Conservation (phyloP, 2,329 filamentous ascomycete species). For the Magnaporthales sp. region DNA sequence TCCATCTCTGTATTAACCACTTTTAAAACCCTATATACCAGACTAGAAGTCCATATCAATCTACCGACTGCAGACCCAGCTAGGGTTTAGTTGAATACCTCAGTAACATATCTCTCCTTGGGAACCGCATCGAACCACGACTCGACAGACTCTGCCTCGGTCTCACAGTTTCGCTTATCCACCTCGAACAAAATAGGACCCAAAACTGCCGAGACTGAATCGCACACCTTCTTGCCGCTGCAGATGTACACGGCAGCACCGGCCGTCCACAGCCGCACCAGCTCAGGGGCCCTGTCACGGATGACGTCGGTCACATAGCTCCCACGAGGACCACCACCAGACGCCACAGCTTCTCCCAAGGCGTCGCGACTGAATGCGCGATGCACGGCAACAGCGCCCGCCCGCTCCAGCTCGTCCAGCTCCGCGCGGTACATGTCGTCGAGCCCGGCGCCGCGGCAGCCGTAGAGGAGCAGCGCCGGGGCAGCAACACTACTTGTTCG, state of each 20-base stretch:
- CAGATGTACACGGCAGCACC: constrained; percentile 56
- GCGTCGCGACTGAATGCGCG: constrained; percentile 8
- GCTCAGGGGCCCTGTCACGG: constrained; percentile 23
- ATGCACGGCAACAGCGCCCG: constrained; percentile 8
- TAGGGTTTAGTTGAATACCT: too few relatives aligned
- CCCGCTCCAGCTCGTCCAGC: constrained; percentile 8
- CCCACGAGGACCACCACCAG: too few relatives aligned
- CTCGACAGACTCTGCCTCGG: neutral
- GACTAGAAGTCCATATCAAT: too few relatives aligned
- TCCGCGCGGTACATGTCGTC: constrained; percentile 11
- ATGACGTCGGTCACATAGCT: constrained; percentile 38
- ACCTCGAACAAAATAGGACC: neutral
- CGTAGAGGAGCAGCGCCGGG: constrained; percentile 11
- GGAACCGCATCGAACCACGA: neutral
- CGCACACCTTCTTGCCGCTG: constrained; percentile 24
- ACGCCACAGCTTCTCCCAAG: constrained; percentile 17
- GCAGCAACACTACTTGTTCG: constrained; percentile 34
- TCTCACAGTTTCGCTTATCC: neutral
- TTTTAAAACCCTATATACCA: too few relatives aligned
- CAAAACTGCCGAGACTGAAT: neutral
- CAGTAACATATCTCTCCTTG: neutral
- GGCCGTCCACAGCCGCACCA: constrained; percentile 28
- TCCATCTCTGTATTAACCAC: too few relatives aligned
- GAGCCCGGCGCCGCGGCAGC: constrained; percentile 9
- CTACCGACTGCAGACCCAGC: too few relatives aligned